These are phyloP conservation scores for Rosa lucieae DNA, from an alignment of 306 rosid genomes.

Conservation along the genomic window DNA sequence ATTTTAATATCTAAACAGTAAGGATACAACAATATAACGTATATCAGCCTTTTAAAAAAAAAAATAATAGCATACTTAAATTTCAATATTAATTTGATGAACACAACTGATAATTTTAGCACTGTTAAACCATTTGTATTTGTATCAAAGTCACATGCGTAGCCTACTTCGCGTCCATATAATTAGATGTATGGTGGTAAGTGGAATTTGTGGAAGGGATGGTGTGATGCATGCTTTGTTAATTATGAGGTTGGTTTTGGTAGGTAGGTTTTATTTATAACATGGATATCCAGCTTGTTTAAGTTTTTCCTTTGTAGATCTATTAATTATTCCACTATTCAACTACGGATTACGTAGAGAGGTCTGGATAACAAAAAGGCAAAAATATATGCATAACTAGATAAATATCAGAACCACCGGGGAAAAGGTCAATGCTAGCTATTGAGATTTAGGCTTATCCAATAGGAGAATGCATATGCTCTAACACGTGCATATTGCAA, in stretches of 20 bases:
- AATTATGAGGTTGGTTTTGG: conserved; percentile 8
- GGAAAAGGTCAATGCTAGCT: background rate
- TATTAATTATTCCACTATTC: background rate
- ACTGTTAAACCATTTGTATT: background rate
- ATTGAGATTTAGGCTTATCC: background rate
- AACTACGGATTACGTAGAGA: background rate
- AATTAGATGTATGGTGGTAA: background rate
- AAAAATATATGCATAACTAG: background rate
- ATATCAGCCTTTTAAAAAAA: no score
- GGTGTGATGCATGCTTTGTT: background rate
- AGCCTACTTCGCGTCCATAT: background rate
- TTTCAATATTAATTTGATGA: background rate
- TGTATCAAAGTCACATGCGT: background rate
- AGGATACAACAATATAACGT: no score
- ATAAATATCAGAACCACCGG: background rate
- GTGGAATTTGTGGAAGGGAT: conserved; percentile 2
- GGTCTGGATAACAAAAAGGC: background rate
- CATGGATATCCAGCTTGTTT: background rate
- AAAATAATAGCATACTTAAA: no score
- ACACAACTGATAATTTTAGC: background rate
- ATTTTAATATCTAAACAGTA: no score
- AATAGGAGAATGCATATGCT: background rate
- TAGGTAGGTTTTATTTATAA: background rate
- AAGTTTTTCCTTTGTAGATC: background rate
- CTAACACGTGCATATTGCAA: background rate